Percentiles rank a stretch among this genome's conserved stretches.
phyloP scores from a whole-genome alignment of 345 rosid genomes.

The Triadica sebifera region DNA sequence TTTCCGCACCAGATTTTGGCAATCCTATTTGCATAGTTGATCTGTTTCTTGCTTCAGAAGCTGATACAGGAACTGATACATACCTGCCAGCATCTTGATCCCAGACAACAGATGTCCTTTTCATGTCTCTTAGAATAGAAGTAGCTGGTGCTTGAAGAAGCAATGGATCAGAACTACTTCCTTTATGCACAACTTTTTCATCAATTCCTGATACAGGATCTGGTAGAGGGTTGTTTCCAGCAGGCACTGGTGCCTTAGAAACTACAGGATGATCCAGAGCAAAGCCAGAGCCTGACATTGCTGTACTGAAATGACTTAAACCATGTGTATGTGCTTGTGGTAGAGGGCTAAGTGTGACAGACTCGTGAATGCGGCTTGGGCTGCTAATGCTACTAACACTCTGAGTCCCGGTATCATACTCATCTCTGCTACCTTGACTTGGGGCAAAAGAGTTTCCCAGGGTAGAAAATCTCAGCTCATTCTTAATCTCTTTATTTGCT shows the following conservation, averaged over 20 bases:
- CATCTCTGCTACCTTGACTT: slow-evolving; percentile 90
- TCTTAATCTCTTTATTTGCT: slow-evolving; percentile 57
- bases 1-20: slow-evolving; percentile 44
- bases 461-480: slow-evolving; percentile 49
- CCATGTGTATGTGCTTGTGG: slow-evolving; percentile 50
- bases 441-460: slow-evolving; percentile 66
- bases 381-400: slow-evolving; percentile 91
- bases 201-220: slow-evolving; percentile 45
- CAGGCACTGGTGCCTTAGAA: slow-evolving; percentile 38
- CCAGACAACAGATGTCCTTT: slow-evolving; percentile 85
- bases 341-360: slow-evolving; percentile 79
- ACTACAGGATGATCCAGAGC: slow-evolving; percentile 47
- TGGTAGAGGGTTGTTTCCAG: slow-evolving; percentile 27
- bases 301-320: slow-evolving; percentile 38
- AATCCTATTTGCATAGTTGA: slow-evolving; percentile 40
- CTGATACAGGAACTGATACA: slow-evolving; percentile 69
- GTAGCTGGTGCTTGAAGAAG: slow-evolving; percentile 64
- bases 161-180: slow-evolving; percentile 53
- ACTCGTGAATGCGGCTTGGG: slow-evolving; percentile 76
- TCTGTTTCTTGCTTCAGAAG: slow-evolving; percentile 63
- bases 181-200: slow-evolving; percentile 59
- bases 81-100: slow-evolving; percentile 96
- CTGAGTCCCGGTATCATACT: slow-evolving; percentile 78
- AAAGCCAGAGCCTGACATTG: slow-evolving; percentile 34
- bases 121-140: slow-evolving; percentile 84